A percentile compares a stretch with the other conserved stretches of the same genome.
phyloP scores from a whole-genome alignment of 768 basidiomycete genomes.

The Gelatoporia subvermispora region DNA sequence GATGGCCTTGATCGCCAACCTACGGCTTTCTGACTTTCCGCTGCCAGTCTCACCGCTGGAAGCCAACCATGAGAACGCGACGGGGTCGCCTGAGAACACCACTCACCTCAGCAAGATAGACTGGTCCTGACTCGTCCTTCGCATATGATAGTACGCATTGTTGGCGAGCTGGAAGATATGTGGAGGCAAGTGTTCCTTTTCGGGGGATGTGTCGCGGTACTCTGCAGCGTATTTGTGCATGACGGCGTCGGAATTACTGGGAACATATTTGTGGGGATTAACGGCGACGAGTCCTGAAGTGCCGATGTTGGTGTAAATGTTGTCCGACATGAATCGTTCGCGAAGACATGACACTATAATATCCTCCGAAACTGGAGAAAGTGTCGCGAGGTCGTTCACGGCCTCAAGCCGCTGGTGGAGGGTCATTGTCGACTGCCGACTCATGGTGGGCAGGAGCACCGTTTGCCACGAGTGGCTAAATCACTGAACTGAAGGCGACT shows the following conservation, averaged over 20 bases:
- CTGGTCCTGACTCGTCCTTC: slow-evolving; percentile 90
- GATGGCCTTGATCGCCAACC: slow-evolving; percentile 87
- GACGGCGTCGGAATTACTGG: slow-evolving; percentile 77
- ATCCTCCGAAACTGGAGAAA: slow-evolving; percentile 74
- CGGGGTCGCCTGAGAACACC: too few species aligned
- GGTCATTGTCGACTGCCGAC: slow-evolving; percentile 41
- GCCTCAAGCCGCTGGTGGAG: slow-evolving; percentile 70
- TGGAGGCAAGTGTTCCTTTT: slow-evolving; percentile 61
- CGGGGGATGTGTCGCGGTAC: slow-evolving; percentile 69
- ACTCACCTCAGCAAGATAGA: slow-evolving; percentile 79
- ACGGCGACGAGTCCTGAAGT: slow-evolving; percentile 74
- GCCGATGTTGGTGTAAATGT: slow-evolving; percentile 73
- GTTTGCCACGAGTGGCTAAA: background rate
- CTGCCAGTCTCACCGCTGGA: slow-evolving; percentile 86
- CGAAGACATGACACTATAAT: slow-evolving; percentile 80
- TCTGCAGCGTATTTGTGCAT: slow-evolving; percentile 84
- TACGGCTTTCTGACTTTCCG: slow-evolving; percentile 88
- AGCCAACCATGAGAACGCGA: background rate
- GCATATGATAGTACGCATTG: slow-evolving; percentile 95
- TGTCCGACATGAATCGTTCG: slow-evolving; percentile 82
- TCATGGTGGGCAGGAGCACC: slow-evolving; percentile 25
- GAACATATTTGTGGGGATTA: slow-evolving; percentile 90
- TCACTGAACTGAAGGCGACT: too few species aligned
- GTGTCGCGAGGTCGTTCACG: slow-evolving; percentile 61
- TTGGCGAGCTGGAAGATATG: slow-evolving; percentile 92